phyloP scores from a whole-genome alignment of 768 basidiomycete genomes.

The Amanita muscaria region DNA sequence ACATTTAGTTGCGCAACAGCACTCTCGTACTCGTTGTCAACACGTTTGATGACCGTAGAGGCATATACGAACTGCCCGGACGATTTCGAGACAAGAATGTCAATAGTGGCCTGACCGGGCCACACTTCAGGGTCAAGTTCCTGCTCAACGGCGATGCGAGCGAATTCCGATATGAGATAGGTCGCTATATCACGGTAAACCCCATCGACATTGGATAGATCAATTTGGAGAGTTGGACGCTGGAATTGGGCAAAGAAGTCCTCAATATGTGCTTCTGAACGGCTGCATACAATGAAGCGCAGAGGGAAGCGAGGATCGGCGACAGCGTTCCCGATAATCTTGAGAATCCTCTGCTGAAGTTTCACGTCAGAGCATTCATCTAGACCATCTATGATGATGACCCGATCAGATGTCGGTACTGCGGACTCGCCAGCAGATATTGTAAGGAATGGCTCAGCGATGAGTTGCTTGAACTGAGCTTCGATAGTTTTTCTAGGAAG shows the following conservation, averaged over 20 bases:
- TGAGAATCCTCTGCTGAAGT: no score
- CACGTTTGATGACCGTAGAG: constrained; percentile 14
- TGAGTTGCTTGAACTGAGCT: no score
- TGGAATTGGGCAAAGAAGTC: neutral
- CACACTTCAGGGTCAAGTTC: constrained; percentile 7
- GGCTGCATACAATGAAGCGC: neutral
- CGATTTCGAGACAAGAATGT: no score
- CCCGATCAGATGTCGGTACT: no score
- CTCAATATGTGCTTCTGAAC: neutral
- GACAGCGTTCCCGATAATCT: no score
- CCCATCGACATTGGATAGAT: neutral
- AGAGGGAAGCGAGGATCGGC: neutral
- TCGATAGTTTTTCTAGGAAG: no score
- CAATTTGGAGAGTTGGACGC: no score
- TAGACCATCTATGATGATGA: no score
- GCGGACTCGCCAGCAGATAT: neutral
- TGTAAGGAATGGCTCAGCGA: no score
- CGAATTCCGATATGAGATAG: constrained; percentile 12
- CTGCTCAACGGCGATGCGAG: constrained; percentile 1
- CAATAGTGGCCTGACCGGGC: no score
- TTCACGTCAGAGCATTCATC: no score
- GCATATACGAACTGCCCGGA: constrained; percentile 14
- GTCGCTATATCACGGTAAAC: constrained; percentile 13
- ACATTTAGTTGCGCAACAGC: constrained; percentile 2
- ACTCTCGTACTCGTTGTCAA: constrained; percentile 4